These are phyloP conservation scores for Moniliella sp. DNA, from an alignment of 1,284 basidiomycete species.

Conservation along the genomic window DNA sequence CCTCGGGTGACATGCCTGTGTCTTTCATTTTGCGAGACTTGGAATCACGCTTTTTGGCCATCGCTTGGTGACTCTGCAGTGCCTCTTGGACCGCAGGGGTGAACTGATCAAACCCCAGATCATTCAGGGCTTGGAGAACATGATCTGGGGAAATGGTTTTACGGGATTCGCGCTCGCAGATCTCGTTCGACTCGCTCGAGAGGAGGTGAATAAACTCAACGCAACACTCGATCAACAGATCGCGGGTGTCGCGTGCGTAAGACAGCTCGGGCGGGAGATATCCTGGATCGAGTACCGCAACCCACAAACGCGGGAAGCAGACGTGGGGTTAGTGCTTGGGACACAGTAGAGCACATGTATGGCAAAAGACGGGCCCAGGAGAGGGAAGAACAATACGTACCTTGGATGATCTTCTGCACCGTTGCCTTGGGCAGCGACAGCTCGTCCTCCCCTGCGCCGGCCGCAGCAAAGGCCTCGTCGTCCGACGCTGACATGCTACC, in stretches of 20 bases:
- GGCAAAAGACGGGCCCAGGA: no score
- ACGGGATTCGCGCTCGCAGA: slow-evolving; percentile 92
- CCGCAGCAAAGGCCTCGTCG: no score
- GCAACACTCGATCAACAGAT: slow-evolving; percentile 89
- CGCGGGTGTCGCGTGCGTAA: slow-evolving; percentile 83
- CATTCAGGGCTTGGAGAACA: slow-evolving; percentile 73
- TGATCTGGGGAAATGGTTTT: slow-evolving; percentile 98
- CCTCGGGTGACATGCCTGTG: slow-evolving; percentile 72
- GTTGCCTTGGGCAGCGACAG: slow-evolving; percentile 87
- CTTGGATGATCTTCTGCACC: slow-evolving; percentile 86
- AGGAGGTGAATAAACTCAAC: slow-evolving; percentile 97
- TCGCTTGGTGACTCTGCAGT: slow-evolving; percentile 78
- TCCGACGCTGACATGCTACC: no score
- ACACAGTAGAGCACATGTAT: no score
- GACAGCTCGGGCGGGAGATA: slow-evolving; percentile 65
- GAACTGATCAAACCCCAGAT: slow-evolving; percentile 67
- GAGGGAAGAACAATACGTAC: no score
- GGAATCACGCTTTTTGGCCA: no score
- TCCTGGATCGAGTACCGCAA: no score
- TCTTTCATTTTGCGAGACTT: slow-evolving; percentile 49
- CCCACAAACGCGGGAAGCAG: no score
- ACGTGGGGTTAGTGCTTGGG: no score
- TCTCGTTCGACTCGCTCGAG: slow-evolving; percentile 88
- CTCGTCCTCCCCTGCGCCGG: slow-evolving; percentile 56
- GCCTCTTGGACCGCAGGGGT: slow-evolving; percentile 73